Evolutionary conservation across 2,329 filamentous ascomycete species (phyloP).

Genomic region (Pezicula neosporulosa): DNA sequence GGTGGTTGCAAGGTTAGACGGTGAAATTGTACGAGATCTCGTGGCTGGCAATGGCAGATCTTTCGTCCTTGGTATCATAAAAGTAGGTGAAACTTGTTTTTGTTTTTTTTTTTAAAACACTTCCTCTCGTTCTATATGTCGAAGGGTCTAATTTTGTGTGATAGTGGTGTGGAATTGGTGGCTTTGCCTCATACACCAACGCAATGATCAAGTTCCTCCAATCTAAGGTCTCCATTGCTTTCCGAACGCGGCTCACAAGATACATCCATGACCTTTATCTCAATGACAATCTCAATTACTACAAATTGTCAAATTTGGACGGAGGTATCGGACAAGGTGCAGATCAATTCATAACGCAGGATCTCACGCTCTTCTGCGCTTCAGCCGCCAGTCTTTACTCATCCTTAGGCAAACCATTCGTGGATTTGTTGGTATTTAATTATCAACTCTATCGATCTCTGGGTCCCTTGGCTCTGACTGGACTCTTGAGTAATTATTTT

Average conservation of each 20-base stretch:
- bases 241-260: slow-evolving; percentile 87
- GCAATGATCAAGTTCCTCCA: slow-evolving; percentile 99
- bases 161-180: slow-evolving; percentile 87
- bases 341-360: slow-evolving; percentile 97
- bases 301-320: slow-evolving; percentile 89
- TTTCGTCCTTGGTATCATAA: slow-evolving; percentile 84
- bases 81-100: slow-evolving; percentile 44
- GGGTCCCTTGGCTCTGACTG: slow-evolving; percentile 81
- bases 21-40: slow-evolving; percentile 92
- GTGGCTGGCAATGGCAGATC: slow-evolving; percentile 90
- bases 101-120: too few species aligned
- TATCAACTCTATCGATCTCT: slow-evolving; percentile 93
- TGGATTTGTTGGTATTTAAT: slow-evolving; percentile 97
- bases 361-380: slow-evolving; percentile 91
- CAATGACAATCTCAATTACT: slow-evolving; percentile 93
- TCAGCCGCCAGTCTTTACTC: slow-evolving; percentile 92
- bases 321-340: slow-evolving; percentile 88
- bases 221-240: slow-evolving; percentile 96
- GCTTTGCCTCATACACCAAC: slow-evolving; percentile 94
- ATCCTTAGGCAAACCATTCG: slow-evolving; percentile 92
- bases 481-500: slow-evolving; percentile 89
- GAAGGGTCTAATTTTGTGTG: slow-evolving; percentile 8
- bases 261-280: slow-evolving; percentile 98
- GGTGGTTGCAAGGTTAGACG: slow-evolving; percentile 87
- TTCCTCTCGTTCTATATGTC: background rate